Evolutionary conservation across 257 asterid species (phyloP).

Genomic region (Echites panduratus): DNA sequence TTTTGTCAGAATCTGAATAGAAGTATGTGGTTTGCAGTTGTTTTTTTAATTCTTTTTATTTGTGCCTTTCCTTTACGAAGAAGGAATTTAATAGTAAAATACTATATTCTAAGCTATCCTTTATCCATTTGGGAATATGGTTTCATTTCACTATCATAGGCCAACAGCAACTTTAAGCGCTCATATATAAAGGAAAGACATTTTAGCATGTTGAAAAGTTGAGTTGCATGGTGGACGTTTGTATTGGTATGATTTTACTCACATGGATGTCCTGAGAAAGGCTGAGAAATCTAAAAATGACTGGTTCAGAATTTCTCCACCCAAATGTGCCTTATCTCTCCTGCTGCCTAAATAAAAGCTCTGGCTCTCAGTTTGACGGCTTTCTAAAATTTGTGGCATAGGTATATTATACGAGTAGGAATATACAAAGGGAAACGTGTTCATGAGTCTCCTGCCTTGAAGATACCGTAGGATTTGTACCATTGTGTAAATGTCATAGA

Average conservation of each 20-base stretch:
- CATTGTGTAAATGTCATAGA: no score
- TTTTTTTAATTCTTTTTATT: no score
- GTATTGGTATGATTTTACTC: no score
- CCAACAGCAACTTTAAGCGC: no score
- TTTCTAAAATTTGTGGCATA: conserved; percentile 2
- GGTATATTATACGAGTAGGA: background rate
- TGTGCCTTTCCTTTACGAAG: background rate
- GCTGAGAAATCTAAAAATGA: background rate
- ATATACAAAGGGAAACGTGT: background rate
- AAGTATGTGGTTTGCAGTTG: background rate
- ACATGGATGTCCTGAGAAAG: no score
- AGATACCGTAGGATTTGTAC: no score
- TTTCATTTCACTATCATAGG: conserved; percentile 5
- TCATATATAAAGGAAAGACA: no score
- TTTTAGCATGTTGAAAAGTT: no score
- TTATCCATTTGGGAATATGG: background rate
- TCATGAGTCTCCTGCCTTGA: background rate
- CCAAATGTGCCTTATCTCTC: conserved; percentile 6
- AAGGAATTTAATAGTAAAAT: background rate
- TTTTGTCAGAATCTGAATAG: background rate
- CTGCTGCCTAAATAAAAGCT: background rate
- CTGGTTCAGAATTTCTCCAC: background rate
- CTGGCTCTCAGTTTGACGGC: conserved; percentile 6
- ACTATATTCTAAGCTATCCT: background rate
- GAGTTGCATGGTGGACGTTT: no score